Evolutionary conservation across 768 basidiomycete species (phyloP).

Genomic region (Russula dissimulans): DNA sequence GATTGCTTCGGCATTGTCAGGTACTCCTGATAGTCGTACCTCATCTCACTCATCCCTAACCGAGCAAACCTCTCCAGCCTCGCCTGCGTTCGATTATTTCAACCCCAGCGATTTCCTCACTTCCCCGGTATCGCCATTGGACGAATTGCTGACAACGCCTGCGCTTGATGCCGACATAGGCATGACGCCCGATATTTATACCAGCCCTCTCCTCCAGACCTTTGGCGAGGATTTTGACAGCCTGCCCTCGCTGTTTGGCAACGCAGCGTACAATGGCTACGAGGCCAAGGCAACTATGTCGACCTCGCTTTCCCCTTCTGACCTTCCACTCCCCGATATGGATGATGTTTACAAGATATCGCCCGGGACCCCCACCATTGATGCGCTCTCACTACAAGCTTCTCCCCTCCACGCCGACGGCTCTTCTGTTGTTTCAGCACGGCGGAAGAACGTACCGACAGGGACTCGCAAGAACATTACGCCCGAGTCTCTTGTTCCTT

Average conservation of each 20-base stretch:
- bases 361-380: slow-evolving; percentile 42
- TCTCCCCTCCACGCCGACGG: slow-evolving; percentile 25
- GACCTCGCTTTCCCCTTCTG: neutral
- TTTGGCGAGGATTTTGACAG: slow-evolving; percentile 29
- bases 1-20: slow-evolving; percentile 15
- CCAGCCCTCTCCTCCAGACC: slow-evolving; percentile 35
- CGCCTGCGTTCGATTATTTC: slow-evolving; percentile 29
- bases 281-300: slow-evolving; percentile 10
- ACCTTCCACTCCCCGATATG: slow-evolving; percentile 24
- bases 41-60: neutral
- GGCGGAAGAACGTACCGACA: slow-evolving; percentile 37
- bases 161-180: slow-evolving; percentile 28
- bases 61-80: slow-evolving; percentile 22
- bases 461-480: slow-evolving; percentile 68
- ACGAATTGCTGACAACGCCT: slow-evolving; percentile 38
- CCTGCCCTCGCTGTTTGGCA: slow-evolving; percentile 22
- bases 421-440: slow-evolving; percentile 13
- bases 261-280: slow-evolving; percentile 2
- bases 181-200: slow-evolving; percentile 32
- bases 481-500: slow-evolving; percentile 53
- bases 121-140: slow-evolving; percentile 40
- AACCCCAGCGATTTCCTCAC: slow-evolving; percentile 38
- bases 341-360: slow-evolving; percentile 40
- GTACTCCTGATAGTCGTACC: neutral
- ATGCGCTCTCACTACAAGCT: slow-evolving; percentile 29